phyloP scores from a whole-genome alignment of 495 filamentous ascomycete genomes.

The Penicillium mononematosum region DNA sequence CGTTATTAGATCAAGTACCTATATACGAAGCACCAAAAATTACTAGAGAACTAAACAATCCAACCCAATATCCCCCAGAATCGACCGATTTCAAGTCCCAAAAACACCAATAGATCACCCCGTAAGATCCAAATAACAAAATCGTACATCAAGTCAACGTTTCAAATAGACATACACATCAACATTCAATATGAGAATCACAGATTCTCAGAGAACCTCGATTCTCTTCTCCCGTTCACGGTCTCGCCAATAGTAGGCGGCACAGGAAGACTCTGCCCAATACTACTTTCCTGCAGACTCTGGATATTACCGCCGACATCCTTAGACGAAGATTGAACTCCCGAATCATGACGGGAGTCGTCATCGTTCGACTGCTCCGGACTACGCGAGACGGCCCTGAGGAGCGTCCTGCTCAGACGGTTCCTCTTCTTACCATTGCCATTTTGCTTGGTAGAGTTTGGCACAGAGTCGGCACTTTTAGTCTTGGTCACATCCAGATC shows the following conservation, averaged over 20 bases:
- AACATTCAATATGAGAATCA: conserved; percentile 19
- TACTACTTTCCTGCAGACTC: conserved; percentile 48
- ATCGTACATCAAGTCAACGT: conserved; percentile 4
- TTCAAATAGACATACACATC: conserved; percentile 14
- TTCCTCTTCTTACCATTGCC: conserved; percentile 23
- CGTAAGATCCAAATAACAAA: not conserved
- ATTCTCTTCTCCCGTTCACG: conserved; percentile 44
- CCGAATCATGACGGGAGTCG: conserved; percentile 41
- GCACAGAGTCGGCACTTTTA: conserved; percentile 18
- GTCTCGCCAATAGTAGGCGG: conserved; percentile 39
- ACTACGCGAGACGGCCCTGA: conserved; percentile 24
- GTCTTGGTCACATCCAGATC: conserved; percentile 15
- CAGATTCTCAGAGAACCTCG: conserved; percentile 51
- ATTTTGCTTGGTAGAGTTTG: conserved; percentile 12
- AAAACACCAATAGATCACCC: conserved; percentile 5
- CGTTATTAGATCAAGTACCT: not conserved
- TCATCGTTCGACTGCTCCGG: conserved; percentile 24
- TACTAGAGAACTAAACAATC: not conserved
- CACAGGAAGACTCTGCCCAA: conserved; percentile 44
- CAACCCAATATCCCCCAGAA: not conserved
- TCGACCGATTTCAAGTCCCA: not conserved
- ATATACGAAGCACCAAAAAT: conserved; percentile 8
- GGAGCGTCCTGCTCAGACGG: conserved; percentile 28
- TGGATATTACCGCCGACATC: conserved; percentile 38
- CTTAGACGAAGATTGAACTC: conserved; percentile 33